Base-by-base conservation (phyloP, 768 basidiomycete species). In the Artomyces pyxidatus region DNA sequence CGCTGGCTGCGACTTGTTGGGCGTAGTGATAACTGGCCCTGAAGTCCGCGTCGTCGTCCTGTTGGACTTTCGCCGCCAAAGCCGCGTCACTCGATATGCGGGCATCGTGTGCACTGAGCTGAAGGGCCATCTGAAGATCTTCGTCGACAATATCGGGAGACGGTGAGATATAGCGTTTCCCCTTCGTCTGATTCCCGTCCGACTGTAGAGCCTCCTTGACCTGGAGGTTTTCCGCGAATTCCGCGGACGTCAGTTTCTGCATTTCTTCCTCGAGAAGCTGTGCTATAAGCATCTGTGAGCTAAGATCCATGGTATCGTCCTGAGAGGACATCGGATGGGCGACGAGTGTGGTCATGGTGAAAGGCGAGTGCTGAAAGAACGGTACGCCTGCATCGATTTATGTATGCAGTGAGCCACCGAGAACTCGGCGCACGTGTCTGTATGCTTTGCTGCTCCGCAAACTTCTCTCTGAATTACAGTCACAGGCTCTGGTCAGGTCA, bases 1-100 rank as follows among this genome's bases (percentile, higher is more conserved):
- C 69, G 29, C 63, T 61, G 11, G 68, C 68, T 8, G 67, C 66
- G n/a, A 68, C 49, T 45, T 58, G 65, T 47, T 64, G 66, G n/a
- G 69, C 68, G 42, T 63, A 64, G 39, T 69, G 68, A 39, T 49
- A 45, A 37, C 65, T 63, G 11, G 61, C 59, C 6, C 59, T 54
- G 27, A 58, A 47, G 16, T 51, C 46, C 10, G 61, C 54, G 35
- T 62, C 61, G 9, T 57, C 55, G n/a, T 60, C 52, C 19, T 56
- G 48, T 48, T 71, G 68, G 30, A 69, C 27, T 2, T 60, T 47
- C 46, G 67, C 65, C 1, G 68, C 69, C 46, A 61, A 61, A 0
- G 61, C 55, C 0, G 64, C 60, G 46, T 71, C 69, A 25, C 63
- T 61, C 40, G 49, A 59, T 12, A 60, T 26, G 26, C 53, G 49